A percentile compares a stretch with the other conserved stretches of the same genome.
Conservation (phyloP, 768 basidiomycete genomes). For the Auriscalpium vulgare region DNA sequence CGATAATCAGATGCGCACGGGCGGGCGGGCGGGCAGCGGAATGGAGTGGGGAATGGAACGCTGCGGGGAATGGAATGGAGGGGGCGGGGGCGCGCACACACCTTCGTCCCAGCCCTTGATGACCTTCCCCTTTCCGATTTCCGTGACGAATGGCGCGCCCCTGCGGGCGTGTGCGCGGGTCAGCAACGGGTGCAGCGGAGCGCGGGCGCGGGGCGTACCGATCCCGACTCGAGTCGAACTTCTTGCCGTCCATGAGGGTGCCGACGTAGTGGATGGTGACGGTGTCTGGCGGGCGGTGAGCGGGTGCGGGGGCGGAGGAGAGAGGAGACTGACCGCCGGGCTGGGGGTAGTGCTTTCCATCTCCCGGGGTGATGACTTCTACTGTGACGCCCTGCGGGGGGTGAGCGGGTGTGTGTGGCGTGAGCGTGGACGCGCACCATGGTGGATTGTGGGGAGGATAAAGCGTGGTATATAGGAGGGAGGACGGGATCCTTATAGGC, state of each 20-base stretch:
- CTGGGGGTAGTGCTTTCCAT: constrained; percentile 58
- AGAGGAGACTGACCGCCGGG: constrained; percentile 46
- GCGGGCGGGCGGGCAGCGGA: too few relatives aligned
- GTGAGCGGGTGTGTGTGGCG: neutral
- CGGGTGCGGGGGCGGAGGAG: neutral
- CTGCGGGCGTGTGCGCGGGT: constrained; percentile 27
- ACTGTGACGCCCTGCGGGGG: constrained; percentile 60
- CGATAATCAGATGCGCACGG: constrained; percentile 3
- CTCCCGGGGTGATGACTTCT: constrained; percentile 48
- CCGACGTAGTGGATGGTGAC: constrained; percentile 80
- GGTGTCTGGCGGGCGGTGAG: constrained; percentile 36
- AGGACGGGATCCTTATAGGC: constrained; percentile 5
- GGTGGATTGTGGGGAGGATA: neutral
- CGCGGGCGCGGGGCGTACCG: constrained; percentile 38
- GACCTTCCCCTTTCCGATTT: constrained; percentile 75
- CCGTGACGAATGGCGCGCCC: constrained; percentile 49
- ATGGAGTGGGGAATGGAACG: too few relatives aligned
- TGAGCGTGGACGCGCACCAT: constrained; percentile 4
- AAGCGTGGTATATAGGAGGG: constrained; percentile 1
- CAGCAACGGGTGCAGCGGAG: neutral
- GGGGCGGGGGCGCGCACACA: constrained; percentile 26
- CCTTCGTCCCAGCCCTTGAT: constrained; percentile 92
- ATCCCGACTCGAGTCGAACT: constrained; percentile 73
- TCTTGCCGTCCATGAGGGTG: constrained; percentile 50
- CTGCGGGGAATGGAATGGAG: constrained; percentile 8